phyloP scores from a whole-genome alignment of 148 eudicot genomes.

The Cornus suecica region DNA sequence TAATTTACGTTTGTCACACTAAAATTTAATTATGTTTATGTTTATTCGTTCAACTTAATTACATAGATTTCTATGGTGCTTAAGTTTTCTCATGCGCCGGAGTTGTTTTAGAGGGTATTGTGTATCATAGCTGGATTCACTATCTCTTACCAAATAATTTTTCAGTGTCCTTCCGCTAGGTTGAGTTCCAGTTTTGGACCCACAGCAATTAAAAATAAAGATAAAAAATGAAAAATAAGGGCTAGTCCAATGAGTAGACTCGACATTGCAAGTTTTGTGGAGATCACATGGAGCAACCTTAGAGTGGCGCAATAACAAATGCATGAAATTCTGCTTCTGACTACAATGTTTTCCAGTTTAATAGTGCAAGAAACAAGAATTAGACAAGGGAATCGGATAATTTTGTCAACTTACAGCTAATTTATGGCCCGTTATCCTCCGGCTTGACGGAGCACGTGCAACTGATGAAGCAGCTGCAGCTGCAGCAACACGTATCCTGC shows the following conservation, averaged over 20 bases:
- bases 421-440: constrained; percentile 65
- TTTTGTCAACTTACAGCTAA: constrained; percentile 49
- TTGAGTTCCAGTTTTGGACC: not conserved
- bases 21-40: too few relatives aligned
- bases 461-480: constrained; percentile 95
- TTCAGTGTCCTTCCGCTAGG: not conserved
- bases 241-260: too few relatives aligned
- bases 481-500: constrained; percentile 98
- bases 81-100: not conserved
- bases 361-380: not conserved
- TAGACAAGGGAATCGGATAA: not conserved
- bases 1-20: not conserved
- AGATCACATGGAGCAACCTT: too few relatives aligned
- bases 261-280: too few relatives aligned
- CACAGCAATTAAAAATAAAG: not conserved
- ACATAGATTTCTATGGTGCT: too few relatives aligned
- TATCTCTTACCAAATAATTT: not conserved
- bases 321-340: not conserved
- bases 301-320: not conserved
- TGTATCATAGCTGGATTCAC: not conserved
- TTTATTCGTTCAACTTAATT: too few relatives aligned
- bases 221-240: too few relatives aligned
- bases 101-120: not conserved
- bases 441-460: constrained; percentile 79
- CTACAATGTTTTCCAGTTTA: not conserved